These are phyloP conservation scores for Capniomyces stellatus DNA, from an alignment of 371 early-diverging fungal genomes.

Conservation along the genomic window DNA sequence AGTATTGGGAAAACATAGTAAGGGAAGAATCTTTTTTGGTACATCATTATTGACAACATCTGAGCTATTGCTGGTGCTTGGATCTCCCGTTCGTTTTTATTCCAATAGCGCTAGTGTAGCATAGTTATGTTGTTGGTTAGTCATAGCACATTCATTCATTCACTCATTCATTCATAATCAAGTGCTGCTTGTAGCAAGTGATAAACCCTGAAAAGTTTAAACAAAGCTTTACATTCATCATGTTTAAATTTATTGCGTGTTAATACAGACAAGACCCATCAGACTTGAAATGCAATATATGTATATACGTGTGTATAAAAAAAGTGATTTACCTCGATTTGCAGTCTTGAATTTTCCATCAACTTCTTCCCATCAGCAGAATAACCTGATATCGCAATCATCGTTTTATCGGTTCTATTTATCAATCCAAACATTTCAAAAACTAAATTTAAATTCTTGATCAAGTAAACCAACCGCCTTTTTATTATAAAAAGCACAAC, in stretches of 20 bases:
- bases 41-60: conserved; percentile 85
- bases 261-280: no score
- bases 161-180: no score
- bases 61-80: conserved; percentile 77
- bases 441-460: no score
- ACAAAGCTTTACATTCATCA: no score
- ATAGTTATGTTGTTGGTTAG: no score
- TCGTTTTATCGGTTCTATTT: conserved; percentile 48
- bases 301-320: no score
- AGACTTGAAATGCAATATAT: no score
- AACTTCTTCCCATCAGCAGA: conserved; percentile 88
- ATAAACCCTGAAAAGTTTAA: no score
- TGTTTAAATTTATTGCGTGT: no score
- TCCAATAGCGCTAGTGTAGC: conserved; percentile 58
- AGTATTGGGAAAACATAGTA: conserved; percentile 88
- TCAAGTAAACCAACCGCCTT: not conserved
- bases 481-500: not conserved
- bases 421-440: no score
- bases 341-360: conserved; percentile 50
- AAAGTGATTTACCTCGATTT: not conserved
- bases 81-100: conserved; percentile 83
- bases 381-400: conserved; percentile 84
- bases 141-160: no score
- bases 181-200: no score
- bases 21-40: conserved; percentile 94